Evolutionary conservation across 139 green algal species (phyloP).

Genomic region (Nannochloris sp.): DNA sequence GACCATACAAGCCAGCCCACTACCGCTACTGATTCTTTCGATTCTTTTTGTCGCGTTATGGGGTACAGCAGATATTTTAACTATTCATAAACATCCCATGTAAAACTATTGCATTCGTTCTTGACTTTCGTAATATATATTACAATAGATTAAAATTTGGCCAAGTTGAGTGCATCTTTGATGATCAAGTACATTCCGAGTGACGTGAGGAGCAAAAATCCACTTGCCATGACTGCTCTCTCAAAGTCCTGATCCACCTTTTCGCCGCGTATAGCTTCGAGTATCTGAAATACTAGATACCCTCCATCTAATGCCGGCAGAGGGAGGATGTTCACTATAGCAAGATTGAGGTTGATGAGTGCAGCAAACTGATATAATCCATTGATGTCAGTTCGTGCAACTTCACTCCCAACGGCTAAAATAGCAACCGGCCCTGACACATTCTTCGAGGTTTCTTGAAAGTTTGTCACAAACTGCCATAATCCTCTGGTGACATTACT

Average conservation of each 20-base stretch:
- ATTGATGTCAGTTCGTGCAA: constrained; percentile 56
- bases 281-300: constrained; percentile 77
- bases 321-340: constrained; percentile 90
- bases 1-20: constrained; percentile 94
- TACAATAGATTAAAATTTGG: not conserved
- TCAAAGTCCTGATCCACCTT: constrained; percentile 77
- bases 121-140: not conserved
- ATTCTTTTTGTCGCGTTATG: constrained; percentile 1
- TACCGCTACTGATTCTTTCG: constrained; percentile 82
- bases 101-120: not conserved
- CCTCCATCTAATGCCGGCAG: constrained; percentile 91
- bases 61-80: not conserved
- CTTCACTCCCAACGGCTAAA: constrained; percentile 78
- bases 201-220: constrained; percentile 77
- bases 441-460: constrained; percentile 36
- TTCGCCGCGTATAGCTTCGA: constrained; percentile 79
- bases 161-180: constrained; percentile 41
- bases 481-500: constrained; percentile 41
- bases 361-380: constrained; percentile 89
- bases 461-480: constrained; percentile 67
- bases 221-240: constrained; percentile 72
- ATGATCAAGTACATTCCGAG: constrained; percentile 73
- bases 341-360: constrained; percentile 98
- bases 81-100: not conserved
- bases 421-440: constrained; percentile 92